Evolutionary conservation across 208 protist species (phyloP).

Genomic region (Trypanosoma scelopori): DNA sequence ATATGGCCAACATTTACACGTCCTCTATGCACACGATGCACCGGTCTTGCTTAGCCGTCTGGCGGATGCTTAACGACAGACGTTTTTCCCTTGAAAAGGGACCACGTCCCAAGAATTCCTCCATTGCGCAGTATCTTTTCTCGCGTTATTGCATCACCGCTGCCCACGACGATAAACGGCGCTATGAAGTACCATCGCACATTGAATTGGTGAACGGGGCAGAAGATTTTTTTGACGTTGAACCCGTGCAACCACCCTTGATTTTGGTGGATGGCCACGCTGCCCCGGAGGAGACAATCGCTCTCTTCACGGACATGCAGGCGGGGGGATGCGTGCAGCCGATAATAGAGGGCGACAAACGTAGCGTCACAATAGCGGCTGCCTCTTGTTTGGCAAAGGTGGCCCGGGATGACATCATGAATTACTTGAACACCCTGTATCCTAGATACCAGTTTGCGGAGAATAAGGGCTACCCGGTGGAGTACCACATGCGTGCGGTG

Average conservation of each 20-base stretch:
- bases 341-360: slow-evolving; percentile 88
- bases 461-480: slow-evolving; percentile 89
- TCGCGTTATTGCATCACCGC: slow-evolving; percentile 76
- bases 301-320: slow-evolving; percentile 57
- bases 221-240: slow-evolving; percentile 69
- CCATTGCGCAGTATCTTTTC: slow-evolving; percentile 84
- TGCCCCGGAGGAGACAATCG: slow-evolving; percentile 64
- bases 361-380: slow-evolving; percentile 82
- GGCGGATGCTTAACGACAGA: slow-evolving; percentile 81
- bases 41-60: slow-evolving; percentile 70
- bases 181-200: slow-evolving; percentile 57
- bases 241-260: slow-evolving; percentile 82
- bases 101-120: slow-evolving; percentile 61
- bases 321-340: slow-evolving; percentile 74
- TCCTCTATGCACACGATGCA: slow-evolving; percentile 89
- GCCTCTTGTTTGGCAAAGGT: slow-evolving; percentile 91
- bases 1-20: slow-evolving; percentile 79
- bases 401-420: slow-evolving; percentile 86
- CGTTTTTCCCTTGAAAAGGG: slow-evolving; percentile 78
- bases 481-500: slow-evolving; percentile 83
- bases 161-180: slow-evolving; percentile 67
- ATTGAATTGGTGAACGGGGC: slow-evolving; percentile 67
- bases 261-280: slow-evolving; percentile 85
- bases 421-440: slow-evolving; percentile 71
- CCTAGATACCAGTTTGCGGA: slow-evolving; percentile 77